Conservation (phyloP, 371 early-diverging fungal genomes). For the Apophysomyces sp. region DNA sequence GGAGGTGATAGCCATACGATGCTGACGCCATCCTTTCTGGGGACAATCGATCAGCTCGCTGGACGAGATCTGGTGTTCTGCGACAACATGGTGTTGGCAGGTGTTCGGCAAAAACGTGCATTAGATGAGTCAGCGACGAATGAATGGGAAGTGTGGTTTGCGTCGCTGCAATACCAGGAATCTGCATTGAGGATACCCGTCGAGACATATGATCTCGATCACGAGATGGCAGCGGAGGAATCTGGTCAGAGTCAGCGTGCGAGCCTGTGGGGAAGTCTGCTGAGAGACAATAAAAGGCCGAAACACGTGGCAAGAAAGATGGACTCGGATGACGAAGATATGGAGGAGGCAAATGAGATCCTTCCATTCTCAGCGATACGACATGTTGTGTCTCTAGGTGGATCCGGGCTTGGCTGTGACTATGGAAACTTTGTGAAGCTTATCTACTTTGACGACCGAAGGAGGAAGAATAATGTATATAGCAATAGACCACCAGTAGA, state of each 20-base stretch:
- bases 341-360: conserved; percentile 26
- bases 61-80: conserved; percentile 35
- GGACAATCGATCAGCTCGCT: conserved; percentile 26
- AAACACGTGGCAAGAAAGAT: not conserved
- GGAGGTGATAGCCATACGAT: conserved; percentile 16
- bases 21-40: conserved; percentile 26
- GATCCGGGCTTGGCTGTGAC: conserved; percentile 37
- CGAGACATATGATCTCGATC: conserved; percentile 25
- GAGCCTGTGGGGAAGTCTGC: not conserved
- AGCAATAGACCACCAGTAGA: not conserved
- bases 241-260: not conserved
- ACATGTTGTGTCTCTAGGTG: conserved; percentile 24
- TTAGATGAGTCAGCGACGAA: not conserved
- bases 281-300: not conserved
- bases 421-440: conserved; percentile 50
- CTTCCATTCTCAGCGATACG: conserved; percentile 37
- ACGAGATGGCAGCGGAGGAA: not conserved
- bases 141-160: conserved; percentile 41
- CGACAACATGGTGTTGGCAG: conserved; percentile 35
- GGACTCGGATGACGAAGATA: conserved; percentile 8
- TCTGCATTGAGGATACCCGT: conserved; percentile 19
- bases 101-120: conserved; percentile 24
- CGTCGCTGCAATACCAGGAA: conserved; percentile 33
- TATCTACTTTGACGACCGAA: conserved; percentile 20
- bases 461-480: not conserved